Evolutionary conservation across 441 rosid genomes (phyloP).

Genomic region (Erysimum cheiri): DNA sequence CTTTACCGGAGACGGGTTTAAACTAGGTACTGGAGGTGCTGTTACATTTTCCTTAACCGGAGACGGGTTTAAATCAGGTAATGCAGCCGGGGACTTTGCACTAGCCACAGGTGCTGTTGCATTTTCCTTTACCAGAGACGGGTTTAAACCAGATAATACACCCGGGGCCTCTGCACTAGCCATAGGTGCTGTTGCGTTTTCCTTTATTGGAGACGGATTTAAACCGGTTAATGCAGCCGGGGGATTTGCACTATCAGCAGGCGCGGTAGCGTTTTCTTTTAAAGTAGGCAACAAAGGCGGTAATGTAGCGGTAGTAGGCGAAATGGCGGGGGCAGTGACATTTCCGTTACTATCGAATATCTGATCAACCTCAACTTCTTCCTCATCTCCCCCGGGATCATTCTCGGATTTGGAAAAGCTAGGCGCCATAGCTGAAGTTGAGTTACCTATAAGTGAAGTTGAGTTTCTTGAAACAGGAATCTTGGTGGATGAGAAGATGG

Average conservation of each 20-base stretch:
- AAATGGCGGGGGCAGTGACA: conserved; percentile 3
- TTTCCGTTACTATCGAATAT: conserved; percentile 25
- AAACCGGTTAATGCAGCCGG: conserved; percentile 4
- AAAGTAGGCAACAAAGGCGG: conserved; percentile 3
- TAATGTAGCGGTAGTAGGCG: conserved; percentile 14
- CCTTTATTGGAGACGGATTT: neutral
- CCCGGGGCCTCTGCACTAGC: conserved; percentile 16
- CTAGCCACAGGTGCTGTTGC: conserved; percentile 7
- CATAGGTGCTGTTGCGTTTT: neutral
- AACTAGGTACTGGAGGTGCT: conserved; percentile 20
- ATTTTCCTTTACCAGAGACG: conserved; percentile 6
- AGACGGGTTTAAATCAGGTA: neutral
- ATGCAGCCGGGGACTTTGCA: neutral
- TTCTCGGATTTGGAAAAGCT: conserved; percentile 6
- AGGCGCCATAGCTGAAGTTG: conserved; percentile 24
- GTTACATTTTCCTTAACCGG: conserved; percentile 22
- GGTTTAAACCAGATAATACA: conserved; percentile 1
- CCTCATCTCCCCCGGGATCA: conserved; percentile 32
- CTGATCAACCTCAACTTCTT: conserved; percentile 44
- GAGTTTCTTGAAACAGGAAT: conserved; percentile 43
- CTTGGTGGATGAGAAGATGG: conserved; percentile 50
- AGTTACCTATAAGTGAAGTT: conserved; percentile 33
- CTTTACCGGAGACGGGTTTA: conserved; percentile 18
- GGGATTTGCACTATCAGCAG: neutral
- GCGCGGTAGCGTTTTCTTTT: conserved; percentile 24